A percentile compares a stretch with the other conserved stretches of the same genome.
Conservation (phyloP, 805 yeast species). For the Saccharomycopsis sp. region DNA sequence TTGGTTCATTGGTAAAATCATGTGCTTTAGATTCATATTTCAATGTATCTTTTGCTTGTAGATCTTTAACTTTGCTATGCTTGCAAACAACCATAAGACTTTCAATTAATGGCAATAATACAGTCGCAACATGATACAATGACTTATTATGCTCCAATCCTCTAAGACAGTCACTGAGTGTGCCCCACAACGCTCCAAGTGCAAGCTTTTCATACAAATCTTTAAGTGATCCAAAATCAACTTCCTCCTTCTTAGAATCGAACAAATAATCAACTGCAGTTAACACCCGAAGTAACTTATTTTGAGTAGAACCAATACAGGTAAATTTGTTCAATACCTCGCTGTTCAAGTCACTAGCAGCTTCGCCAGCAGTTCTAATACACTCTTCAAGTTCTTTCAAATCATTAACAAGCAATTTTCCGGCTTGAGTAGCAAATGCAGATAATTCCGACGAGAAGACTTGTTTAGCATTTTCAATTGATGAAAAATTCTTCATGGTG, state of each 20-base stretch:
- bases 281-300: conserved; percentile 74
- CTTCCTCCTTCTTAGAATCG: conserved; percentile 26
- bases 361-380: conserved; percentile 32
- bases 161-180: conserved; percentile 64
- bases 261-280: conserved; percentile 84
- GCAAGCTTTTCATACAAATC: conserved; percentile 59
- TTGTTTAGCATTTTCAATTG: conserved; percentile 51
- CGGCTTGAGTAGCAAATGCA: conserved; percentile 52
- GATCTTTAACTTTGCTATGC: conserved; percentile 59
- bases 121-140: conserved; percentile 64
- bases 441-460: conserved; percentile 65
- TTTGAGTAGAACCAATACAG: conserved; percentile 77
- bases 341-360: conserved; percentile 43
- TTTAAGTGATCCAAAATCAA: conserved; percentile 41
- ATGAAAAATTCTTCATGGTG: conserved; percentile 69
- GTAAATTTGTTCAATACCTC: conserved; percentile 62
- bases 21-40: conserved; percentile 57
- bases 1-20: conserved; percentile 68
- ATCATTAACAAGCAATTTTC: conserved; percentile 48
- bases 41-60: conserved; percentile 44
- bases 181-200: conserved; percentile 78
- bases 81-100: conserved; percentile 95
- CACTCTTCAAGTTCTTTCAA: conserved; percentile 42
- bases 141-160: conserved; percentile 52
- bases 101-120: conserved; percentile 79